A percentile compares a stretch with the other conserved stretches of the same genome.
Evolutionary conservation across 768 basidiomycete species (phyloP).

Genomic region (Lyophyllum decastes): DNA sequence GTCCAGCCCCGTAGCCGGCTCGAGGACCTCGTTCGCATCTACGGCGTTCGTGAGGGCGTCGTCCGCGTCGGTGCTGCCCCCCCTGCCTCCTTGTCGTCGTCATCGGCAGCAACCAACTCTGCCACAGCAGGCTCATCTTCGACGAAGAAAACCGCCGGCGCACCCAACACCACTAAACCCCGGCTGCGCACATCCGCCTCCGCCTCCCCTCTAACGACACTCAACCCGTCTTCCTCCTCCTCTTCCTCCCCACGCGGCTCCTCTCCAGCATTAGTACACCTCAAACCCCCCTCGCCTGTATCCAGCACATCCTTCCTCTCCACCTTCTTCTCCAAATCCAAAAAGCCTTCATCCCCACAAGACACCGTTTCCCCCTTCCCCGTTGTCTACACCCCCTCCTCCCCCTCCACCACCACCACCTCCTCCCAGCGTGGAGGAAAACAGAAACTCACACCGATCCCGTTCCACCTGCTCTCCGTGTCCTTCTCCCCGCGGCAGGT

Average conservation of each 20-base stretch:
- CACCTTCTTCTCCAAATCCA: constrained; percentile 5
- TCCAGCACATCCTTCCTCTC: constrained; percentile 12
- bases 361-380: neutral
- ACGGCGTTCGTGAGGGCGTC: constrained; percentile 42
- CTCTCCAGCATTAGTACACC: neutral
- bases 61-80: constrained; percentile 25
- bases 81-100: neutral
- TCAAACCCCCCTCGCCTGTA: neutral
- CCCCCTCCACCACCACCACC: too few relatives aligned
- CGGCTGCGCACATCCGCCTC: neutral
- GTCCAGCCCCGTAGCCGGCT: constrained; percentile 71
- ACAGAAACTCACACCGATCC: constrained; percentile 26
- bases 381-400: too few relatives aligned
- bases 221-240: neutral
- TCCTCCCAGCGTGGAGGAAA: neutral
- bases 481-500: constrained; percentile 45
- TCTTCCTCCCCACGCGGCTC: neutral
- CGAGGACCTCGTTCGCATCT: constrained; percentile 69
- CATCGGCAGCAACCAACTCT: constrained; percentile 3
- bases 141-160: neutral
- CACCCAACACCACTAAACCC: neutral
- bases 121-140: neutral
- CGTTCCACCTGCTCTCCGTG: constrained; percentile 38
- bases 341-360: constrained; percentile 5
- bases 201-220: neutral